phyloP scores from a whole-genome alignment of 768 basidiomycete genomes.

The Suillus occidentalis region DNA sequence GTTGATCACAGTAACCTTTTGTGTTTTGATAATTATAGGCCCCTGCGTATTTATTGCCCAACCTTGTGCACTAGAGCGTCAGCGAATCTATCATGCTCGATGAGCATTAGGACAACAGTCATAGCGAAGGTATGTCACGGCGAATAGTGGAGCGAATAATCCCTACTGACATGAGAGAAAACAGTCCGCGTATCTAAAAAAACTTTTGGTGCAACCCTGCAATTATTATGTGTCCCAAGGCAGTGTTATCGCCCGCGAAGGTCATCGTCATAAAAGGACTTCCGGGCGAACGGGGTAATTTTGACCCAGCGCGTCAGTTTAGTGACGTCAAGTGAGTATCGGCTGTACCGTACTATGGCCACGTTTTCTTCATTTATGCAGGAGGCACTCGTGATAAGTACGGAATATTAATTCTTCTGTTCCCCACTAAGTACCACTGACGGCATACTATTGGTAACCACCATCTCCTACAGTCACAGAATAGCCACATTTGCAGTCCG shows the following conservation, averaged over 20 bases:
- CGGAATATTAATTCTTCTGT: background rate
- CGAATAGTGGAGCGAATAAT: background rate
- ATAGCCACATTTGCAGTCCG: too few relatives aligned
- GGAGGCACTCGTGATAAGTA: background rate
- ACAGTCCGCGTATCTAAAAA: background rate
- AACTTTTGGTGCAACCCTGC: background rate
- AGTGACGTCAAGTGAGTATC: background rate
- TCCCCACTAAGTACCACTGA: slow-evolving; percentile 3
- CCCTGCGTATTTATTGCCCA: background rate
- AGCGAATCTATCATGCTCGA: background rate
- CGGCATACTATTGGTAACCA: background rate
- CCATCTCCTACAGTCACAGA: too few relatives aligned
- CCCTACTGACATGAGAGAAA: background rate
- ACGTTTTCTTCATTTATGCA: slow-evolving; percentile 4
- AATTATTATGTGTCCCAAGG: background rate
- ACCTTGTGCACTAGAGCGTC: background rate
- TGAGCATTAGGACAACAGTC: background rate
- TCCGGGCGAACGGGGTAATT: background rate
- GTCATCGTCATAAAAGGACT: background rate
- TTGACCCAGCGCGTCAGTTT: background rate
- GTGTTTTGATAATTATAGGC: background rate
- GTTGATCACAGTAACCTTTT: background rate
- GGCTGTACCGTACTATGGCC: background rate
- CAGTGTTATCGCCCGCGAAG: background rate
- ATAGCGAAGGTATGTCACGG: background rate